Evolutionary conservation across 306 rosid species (phyloP).

Genomic region (Phaseolus lunatus): DNA sequence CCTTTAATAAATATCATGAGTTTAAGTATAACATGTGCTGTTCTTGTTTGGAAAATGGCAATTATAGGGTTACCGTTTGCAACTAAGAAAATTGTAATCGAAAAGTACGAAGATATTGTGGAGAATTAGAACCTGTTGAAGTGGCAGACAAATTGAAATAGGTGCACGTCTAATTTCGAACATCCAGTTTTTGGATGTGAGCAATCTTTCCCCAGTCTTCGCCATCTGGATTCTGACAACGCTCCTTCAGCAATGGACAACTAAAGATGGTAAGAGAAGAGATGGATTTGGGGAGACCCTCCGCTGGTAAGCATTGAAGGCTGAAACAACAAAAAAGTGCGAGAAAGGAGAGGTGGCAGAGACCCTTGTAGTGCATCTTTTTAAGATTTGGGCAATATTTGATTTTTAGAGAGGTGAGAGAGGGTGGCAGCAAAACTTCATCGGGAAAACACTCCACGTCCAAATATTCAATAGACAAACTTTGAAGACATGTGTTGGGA

Average conservation of each 20-base stretch:
- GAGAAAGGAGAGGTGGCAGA: background rate
- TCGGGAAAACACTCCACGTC: background rate
- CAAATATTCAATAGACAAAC: fast-evolving
- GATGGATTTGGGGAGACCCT: background rate
- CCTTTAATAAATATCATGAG: too few relatives aligned
- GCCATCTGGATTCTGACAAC: background rate
- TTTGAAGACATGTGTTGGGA: background rate
- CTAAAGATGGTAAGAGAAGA: background rate
- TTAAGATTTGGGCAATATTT: background rate
- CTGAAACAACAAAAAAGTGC: background rate
- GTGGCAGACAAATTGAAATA: too few relatives aligned
- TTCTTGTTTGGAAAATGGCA: too few relatives aligned
- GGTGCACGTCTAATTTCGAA: too few relatives aligned
- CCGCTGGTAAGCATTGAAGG: background rate
- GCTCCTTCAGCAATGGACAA: background rate
- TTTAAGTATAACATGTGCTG: too few relatives aligned
- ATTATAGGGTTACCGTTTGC: too few relatives aligned
- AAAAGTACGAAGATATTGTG: too few relatives aligned
- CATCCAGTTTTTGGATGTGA: too few relatives aligned
- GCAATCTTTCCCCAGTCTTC: background rate
- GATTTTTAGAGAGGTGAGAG: background rate
- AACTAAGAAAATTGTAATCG: too few relatives aligned
- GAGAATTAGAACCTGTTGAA: too few relatives aligned
- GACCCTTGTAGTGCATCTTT: background rate
- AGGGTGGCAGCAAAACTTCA: background rate